Evolutionary conservation across 2,329 filamentous ascomycete species (phyloP), one percentile per base, ranked within the genome.

Genomic region (Dothideomycetidae sp.): DNA sequence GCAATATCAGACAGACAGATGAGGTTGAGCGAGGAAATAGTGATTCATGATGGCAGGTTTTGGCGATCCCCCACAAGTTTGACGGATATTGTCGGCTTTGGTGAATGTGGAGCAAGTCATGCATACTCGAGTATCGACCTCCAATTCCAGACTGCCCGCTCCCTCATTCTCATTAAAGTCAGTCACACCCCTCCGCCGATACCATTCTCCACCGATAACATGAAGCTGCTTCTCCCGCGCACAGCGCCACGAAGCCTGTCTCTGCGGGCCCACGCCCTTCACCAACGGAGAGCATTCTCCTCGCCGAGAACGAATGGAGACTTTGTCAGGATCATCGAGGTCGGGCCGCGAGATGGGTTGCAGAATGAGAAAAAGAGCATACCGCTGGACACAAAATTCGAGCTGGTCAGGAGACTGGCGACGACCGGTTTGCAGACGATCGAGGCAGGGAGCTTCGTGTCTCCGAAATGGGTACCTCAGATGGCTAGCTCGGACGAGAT

Each of bases 401-500:
- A 85, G 47, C 59, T 92, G 37, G 80, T 92, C 28, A 68, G 77
- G 47, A 65, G 72, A 42, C 62, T 92, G 43, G 72, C 75, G 21
- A 61, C 62, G 44, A 79, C 81, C 1, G 83, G 83, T 0, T 55
- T 90, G 29, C 62, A 63, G 4, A 75, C 75, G 3, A 88, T 92
- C 44, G 83, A 92, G 56, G 76, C 80, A 12, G 84, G 82, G 1
- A 81, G 80, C 1, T 84, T 92, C 51, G 83, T 92, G 7, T 73
- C 79, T 32, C 81, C 83, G 1, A 84, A 81, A 71, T 86, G 80
- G 72, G 77, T 86, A 34, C 83, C 84, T 3, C 84, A 90, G 78
- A 86, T 88, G 81, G 76, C 77, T 45, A 79, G 81, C 50, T 86
- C 82, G 2, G 71, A 72, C 52, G 69, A 81, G 29, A 81, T 90